phyloP scores from a whole-genome alignment of 2,329 filamentous ascomycete genomes.

The Gremmenia infestans region DNA sequence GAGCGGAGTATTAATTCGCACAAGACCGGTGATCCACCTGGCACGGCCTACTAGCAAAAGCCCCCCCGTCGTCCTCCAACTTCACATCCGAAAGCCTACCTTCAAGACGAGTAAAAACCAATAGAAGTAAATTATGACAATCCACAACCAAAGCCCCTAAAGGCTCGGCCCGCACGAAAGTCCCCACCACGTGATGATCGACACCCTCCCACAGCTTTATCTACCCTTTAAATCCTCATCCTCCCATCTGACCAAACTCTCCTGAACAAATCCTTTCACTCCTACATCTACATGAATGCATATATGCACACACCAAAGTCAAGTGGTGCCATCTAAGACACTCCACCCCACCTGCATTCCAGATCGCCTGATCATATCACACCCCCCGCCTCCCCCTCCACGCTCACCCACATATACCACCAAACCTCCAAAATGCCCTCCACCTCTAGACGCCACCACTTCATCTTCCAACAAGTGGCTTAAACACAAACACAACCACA shows the following conservation, averaged over 20 bases:
- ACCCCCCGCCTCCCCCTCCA: background rate
- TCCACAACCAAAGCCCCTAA: background rate
- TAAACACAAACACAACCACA: conserved; percentile 7
- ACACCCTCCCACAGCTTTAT: background rate
- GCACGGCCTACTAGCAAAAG: too few species aligned
- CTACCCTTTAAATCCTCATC: background rate
- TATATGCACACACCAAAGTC: background rate
- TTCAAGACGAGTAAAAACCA: too few species aligned
- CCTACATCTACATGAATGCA: too few species aligned
- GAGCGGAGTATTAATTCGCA: too few species aligned
- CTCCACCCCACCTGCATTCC: background rate
- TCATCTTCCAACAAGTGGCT: background rate
- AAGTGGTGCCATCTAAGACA: background rate
- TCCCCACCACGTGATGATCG: background rate
- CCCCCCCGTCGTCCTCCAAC: too few species aligned
- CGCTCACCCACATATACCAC: background rate
- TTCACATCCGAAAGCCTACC: too few species aligned
- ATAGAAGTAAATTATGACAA: background rate
- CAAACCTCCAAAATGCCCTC: background rate
- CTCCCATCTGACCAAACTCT: background rate
- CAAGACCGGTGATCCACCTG: too few species aligned
- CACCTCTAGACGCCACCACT: too few species aligned
- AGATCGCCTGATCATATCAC: background rate
- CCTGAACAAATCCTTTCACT: too few species aligned
- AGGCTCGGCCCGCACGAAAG: background rate